These are phyloP conservation scores for Hypomontagnella monticulosa DNA, from an alignment of 495 filamentous ascomycete species.

Conservation along the genomic window DNA sequence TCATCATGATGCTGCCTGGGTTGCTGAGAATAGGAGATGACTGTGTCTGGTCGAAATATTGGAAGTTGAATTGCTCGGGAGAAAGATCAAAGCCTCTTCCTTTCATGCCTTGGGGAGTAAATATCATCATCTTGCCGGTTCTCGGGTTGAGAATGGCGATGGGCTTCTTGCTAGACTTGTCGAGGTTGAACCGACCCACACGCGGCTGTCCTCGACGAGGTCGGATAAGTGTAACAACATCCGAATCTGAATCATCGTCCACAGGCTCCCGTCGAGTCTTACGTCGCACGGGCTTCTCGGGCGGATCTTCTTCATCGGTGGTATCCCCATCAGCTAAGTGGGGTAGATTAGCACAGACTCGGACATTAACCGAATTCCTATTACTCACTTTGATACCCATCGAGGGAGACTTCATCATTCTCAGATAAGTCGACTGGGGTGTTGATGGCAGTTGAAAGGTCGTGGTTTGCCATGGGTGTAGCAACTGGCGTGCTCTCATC, in stretches of 20 bases:
- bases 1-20: conserved; percentile 80
- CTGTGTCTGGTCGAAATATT: conserved; percentile 62
- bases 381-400: conserved; percentile 82
- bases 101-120: conserved; percentile 52
- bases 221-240: conserved; percentile 51
- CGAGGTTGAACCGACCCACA: conserved; percentile 65
- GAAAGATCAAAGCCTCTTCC: conserved; percentile 54
- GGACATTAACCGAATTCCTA: conserved; percentile 17
- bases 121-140: conserved; percentile 77
- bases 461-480: conserved; percentile 60
- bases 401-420: conserved; percentile 61
- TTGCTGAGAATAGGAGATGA: conserved; percentile 71
- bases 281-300: conserved; percentile 64
- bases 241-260: conserved; percentile 56
- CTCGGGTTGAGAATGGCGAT: conserved; percentile 75
- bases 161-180: conserved; percentile 69
- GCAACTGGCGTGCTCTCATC: conserved; percentile 47
- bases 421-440: conserved; percentile 62
- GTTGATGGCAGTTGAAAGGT: conserved; percentile 53
- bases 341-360: conserved; percentile 61
- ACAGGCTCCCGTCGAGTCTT: conserved; percentile 55
- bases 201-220: conserved; percentile 54
- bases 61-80: conserved; percentile 56
- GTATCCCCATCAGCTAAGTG: conserved; percentile 82
- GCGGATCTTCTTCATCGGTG: conserved; percentile 79